Conservation (phyloP, 2,329 filamentous ascomycete genomes). For the Curvularia hawaiiensis region DNA sequence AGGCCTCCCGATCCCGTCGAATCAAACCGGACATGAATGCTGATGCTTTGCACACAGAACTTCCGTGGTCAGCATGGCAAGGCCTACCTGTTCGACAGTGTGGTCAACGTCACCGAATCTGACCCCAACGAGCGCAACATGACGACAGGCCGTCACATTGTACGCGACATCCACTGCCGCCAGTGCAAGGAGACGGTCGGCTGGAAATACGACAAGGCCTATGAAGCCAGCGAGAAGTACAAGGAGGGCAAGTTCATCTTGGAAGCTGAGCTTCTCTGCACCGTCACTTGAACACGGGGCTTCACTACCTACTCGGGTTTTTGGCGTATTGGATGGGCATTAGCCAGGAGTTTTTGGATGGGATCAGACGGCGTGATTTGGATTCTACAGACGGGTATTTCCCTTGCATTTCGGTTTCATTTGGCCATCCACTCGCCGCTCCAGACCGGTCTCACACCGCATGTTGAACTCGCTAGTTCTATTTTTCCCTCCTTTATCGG, state of each 20-base stretch:
- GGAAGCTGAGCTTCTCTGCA: conserved; percentile 86
- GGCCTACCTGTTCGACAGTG: conserved; percentile 91
- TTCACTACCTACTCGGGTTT: not conserved
- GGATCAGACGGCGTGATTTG: conserved; percentile 10
- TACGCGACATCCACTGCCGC: conserved; percentile 88
- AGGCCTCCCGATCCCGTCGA: not conserved
- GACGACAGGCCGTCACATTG: conserved; percentile 94
- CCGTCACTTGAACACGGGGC: conserved; percentile 59
- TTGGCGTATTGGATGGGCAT: conserved; percentile 26
- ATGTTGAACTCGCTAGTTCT: conserved; percentile 7
- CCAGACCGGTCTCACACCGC: not conserved
- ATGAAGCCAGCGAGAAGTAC: conserved; percentile 90
- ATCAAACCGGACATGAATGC: conserved; percentile 1
- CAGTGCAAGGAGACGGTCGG: conserved; percentile 93
- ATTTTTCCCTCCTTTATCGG: not conserved
- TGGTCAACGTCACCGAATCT: conserved; percentile 86
- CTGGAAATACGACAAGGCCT: conserved; percentile 99
- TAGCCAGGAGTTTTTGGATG: conserved; percentile 29
- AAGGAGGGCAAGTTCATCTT: conserved; percentile 99
- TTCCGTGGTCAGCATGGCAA: conserved; percentile 99
- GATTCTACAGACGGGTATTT: conserved; percentile 9
- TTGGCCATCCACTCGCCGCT: conserved; percentile 12
- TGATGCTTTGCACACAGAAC: conserved; percentile 68
- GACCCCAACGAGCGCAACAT: conserved; percentile 95
- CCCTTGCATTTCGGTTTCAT: conserved; percentile 6